Percentiles rank a stretch among this genome's conserved stretches.
phyloP scores from a whole-genome alignment of 306 rosid genomes.

The Alnus glutinosa region DNA sequence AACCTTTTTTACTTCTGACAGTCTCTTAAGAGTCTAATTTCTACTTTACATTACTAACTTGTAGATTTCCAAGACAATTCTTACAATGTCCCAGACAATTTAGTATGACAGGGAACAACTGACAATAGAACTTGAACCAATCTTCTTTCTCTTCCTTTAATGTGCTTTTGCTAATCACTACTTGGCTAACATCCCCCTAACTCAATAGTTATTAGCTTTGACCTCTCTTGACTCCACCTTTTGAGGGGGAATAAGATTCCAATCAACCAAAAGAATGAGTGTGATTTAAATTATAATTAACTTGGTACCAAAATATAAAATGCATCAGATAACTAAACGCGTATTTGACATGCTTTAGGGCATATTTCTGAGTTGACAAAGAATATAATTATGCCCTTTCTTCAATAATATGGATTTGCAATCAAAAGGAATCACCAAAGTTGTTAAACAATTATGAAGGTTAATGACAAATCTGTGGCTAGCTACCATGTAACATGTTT shows the following conservation, averaged over 20 bases:
- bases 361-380: background rate
- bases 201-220: constrained; percentile 8
- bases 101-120: constrained; percentile 22
- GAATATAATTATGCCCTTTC: background rate
- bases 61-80: background rate
- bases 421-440: constrained; percentile 4
- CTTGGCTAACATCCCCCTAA: constrained; percentile 13
- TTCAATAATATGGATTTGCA: background rate
- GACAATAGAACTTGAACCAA: constrained; percentile 8
- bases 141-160: constrained; percentile 35
- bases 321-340: background rate
- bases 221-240: constrained; percentile 3
- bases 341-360: constrained; percentile 31
- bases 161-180: constrained; percentile 15
- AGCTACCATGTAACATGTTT: background rate
- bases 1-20: background rate
- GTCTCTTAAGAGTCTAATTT: background rate
- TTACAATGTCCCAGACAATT: constrained; percentile 22
- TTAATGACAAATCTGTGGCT: background rate
- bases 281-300: constrained; percentile 1
- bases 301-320: background rate
- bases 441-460: background rate
- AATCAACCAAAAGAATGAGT: background rate
- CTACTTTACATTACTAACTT: background rate
- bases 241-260: constrained; percentile 16